Conservation (phyloP, 2,329 filamentous ascomycete species). For the Elsinoe perseae region DNA sequence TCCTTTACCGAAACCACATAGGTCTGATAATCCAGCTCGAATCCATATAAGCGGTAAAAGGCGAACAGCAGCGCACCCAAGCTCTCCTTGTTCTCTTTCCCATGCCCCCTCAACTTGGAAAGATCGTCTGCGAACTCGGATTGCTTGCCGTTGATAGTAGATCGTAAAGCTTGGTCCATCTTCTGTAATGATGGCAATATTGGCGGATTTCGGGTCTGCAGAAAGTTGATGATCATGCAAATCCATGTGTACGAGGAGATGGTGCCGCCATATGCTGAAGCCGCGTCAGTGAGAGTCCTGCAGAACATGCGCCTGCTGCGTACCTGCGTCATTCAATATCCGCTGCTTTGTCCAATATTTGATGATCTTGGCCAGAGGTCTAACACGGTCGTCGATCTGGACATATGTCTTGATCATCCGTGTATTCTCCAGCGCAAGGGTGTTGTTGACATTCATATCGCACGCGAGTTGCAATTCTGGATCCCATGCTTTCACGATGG, state of each 20-base stretch:
- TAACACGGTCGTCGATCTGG: conserved; percentile 80
- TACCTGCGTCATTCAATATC: conserved; percentile 93
- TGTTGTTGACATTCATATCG: conserved; percentile 99
- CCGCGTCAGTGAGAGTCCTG: background rate
- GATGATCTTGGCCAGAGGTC: conserved; percentile 89
- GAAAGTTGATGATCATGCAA: conserved; percentile 92
- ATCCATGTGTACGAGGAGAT: conserved; percentile 99
- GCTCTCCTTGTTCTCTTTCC: conserved; percentile 70
- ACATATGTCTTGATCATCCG: conserved; percentile 98
- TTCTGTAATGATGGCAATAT: conserved; percentile 82
- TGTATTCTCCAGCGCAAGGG: conserved; percentile 87
- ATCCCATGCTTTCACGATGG: conserved; percentile 98
- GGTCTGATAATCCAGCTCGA: conserved; percentile 85
- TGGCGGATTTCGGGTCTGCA: conserved; percentile 77
- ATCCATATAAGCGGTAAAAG: conserved; percentile 91
- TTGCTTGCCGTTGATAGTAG: conserved; percentile 55
- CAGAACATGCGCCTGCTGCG: conserved; percentile 31
- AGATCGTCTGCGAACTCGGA: conserved; percentile 85
- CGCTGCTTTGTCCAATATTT: conserved; percentile 95
- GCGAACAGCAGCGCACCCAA: conserved; percentile 83
- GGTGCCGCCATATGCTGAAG: conserved; percentile 76
- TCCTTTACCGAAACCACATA: conserved; percentile 76
- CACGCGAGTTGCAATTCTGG: conserved; percentile 82
- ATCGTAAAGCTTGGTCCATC: conserved; percentile 53
- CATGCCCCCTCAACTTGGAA: conserved; percentile 63